Evolutionary conservation across 106 monocot species (phyloP).

Genomic region (Alisma plantagoaquatica): DNA sequence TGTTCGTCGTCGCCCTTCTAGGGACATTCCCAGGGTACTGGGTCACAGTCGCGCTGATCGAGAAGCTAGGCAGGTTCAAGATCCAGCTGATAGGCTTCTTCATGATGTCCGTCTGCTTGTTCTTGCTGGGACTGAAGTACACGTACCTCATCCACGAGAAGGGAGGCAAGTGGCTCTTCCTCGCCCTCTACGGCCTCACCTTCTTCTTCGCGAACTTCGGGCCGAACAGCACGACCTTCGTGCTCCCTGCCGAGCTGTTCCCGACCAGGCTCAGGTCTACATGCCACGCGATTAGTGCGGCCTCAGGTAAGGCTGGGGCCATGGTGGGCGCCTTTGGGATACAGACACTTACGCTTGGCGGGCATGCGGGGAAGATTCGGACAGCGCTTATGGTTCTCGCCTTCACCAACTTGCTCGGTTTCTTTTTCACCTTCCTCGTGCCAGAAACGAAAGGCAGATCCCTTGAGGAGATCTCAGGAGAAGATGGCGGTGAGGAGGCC

Average conservation of each 20-base stretch:
- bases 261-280: constrained; percentile 6
- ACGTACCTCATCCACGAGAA: constrained; percentile 6
- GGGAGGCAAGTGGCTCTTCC: neutral
- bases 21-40: constrained; percentile 49
- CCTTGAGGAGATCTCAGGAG: neutral
- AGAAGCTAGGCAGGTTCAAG: constrained; percentile 7
- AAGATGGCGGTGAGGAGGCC: neutral
- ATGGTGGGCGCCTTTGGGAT: constrained; percentile 6
- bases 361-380: neutral
- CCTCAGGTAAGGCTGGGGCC: constrained; percentile 10
- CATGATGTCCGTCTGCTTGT: constrained; percentile 22
- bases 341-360: constrained; percentile 3
- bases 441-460: neutral
- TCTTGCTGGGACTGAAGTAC: constrained; percentile 1
- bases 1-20: constrained; percentile 27
- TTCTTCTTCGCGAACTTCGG: constrained; percentile 9
- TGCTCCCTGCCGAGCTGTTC: constrained; percentile 11
- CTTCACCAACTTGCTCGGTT: neutral
- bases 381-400: neutral
- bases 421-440: neutral
- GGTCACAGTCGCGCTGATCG: constrained; percentile 34
- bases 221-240: constrained; percentile 7
- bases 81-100: constrained; percentile 46
- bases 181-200: neutral
- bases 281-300: constrained; percentile 7